Evolutionary conservation across 139 green algal genomes (phyloP), one percentile per base, ranked within the genome.

Genomic region (Protoeuglena noctilucae): DNA sequence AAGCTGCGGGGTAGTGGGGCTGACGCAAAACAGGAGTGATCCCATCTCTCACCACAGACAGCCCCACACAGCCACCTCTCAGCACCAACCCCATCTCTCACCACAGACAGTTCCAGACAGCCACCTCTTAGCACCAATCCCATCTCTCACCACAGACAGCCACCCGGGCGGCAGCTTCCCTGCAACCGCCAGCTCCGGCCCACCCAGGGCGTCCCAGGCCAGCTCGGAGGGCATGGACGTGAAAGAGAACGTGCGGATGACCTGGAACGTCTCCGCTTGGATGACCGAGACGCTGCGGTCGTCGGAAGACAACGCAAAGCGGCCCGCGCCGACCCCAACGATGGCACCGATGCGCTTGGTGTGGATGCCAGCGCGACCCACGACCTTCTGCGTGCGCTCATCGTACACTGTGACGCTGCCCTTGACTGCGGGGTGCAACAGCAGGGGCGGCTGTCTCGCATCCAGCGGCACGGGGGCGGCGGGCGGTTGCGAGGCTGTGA

Each of bases 61-160:
- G 73, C 1, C 76, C 76, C 19, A 58, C 69, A 5, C 34, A 27
- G 5, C 62, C 65, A 28, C 61, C 53, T 4, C 52, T 78, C 39
- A 84, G 29, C 22, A 62, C 73, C 12, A 79, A n/a, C n/a, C n/a
- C n/a, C n/a, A n/a, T n/a, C n/a, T n/a, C n/a, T n/a, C n/a, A n/a
- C n/a, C n/a, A n/a, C n/a, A n/a, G n/a, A n/a, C n/a, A n/a, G 73
- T 1, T 73, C 76, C 19, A 58, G 67, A 5, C 34, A 27, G 5
- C 62, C 65, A 28, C 61, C 53, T 4, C 52, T 78, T 39, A 84
- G 29, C 22, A 62, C 73, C 12, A 79, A n/a, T n/a, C n/a, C n/a
- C n/a, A n/a, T n/a, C n/a, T n/a, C n/a, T 12, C 9, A 19, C 34
- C 9, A 43, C 34, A 12, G 34, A 43, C 34, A 43, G 12, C 34